These are phyloP conservation scores for Taphrina deformans DNA, from an alignment of 1,139 yeast genomes.

Conservation along the genomic window DNA sequence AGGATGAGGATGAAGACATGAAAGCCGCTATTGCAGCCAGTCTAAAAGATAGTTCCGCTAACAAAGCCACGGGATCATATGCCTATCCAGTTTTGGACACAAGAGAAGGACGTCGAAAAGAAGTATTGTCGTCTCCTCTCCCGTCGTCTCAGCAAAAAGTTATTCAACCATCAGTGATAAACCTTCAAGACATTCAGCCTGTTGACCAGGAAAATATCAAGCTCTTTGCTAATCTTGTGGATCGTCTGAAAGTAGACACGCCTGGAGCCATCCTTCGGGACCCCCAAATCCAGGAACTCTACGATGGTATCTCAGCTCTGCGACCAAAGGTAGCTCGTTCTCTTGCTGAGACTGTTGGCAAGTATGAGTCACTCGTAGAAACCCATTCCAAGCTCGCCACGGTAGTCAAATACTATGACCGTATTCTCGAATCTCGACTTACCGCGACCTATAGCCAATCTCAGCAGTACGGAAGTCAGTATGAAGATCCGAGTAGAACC, in stretches of 20 bases:
- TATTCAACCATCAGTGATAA: neutral
- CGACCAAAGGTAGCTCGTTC: conserved; percentile 75
- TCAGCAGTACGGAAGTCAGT: neutral
- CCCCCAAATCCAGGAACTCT: conserved; percentile 61
- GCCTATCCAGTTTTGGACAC: conserved; percentile 6
- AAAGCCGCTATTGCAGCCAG: conserved; percentile 96
- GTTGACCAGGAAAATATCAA: conserved; percentile 69
- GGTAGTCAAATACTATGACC: conserved; percentile 75
- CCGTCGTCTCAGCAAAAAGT: conserved; percentile 36
- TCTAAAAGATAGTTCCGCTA: conserved; percentile 55
- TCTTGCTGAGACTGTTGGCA: conserved; percentile 61
- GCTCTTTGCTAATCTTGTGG: conserved; percentile 67
- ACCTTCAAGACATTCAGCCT: conserved; percentile 51
- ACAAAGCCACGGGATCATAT: neutral
- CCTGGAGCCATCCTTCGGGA: conserved; percentile 61
- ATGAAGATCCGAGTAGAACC: neutral
- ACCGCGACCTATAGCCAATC: conserved; percentile 51
- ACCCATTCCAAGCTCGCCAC: conserved; percentile 81
- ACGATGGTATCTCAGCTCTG: conserved; percentile 61
- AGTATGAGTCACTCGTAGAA: conserved; percentile 65
- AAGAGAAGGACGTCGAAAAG: conserved; percentile 31
- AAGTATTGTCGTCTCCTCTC: conserved; percentile 38
- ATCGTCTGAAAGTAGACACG: conserved; percentile 53
- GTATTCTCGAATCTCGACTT: conserved; percentile 68
- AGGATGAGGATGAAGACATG: conserved; percentile 84